Evolutionary conservation across 345 rosid species (phyloP).

Genomic region (Turnera subulata): DNA sequence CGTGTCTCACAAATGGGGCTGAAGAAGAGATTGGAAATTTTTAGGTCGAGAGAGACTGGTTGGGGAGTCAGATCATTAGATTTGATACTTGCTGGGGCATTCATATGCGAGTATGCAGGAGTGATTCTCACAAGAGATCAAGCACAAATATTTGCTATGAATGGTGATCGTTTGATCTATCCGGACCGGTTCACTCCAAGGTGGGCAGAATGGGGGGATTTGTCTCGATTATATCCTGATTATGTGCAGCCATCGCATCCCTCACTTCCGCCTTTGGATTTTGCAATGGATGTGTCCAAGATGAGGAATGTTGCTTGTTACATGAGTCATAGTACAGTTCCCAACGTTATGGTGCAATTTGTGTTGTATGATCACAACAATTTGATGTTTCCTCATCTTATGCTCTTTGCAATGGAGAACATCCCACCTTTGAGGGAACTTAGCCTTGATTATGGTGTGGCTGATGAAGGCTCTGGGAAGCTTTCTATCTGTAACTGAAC

Average conservation of each 20-base stretch:
- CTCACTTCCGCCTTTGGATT: constrained; percentile 76
- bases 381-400: constrained; percentile 82
- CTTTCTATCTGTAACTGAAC: constrained; percentile 67
- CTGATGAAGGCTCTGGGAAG: constrained; percentile 73
- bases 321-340: constrained; percentile 76
- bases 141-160: constrained; percentile 71
- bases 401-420: constrained; percentile 87
- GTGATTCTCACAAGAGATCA: constrained; percentile 85
- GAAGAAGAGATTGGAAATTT: constrained; percentile 69
- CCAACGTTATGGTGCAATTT: constrained; percentile 80
- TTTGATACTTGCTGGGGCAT: constrained; percentile 81
- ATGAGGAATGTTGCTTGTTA: constrained; percentile 95
- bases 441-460: constrained; percentile 90
- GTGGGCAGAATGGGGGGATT: constrained; percentile 89
- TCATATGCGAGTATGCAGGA: constrained; percentile 87
- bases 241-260: constrained; percentile 58
- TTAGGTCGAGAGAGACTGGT: constrained; percentile 83
- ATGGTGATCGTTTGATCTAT: constrained; percentile 71
- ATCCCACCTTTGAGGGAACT: constrained; percentile 89
- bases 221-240: constrained; percentile 57
- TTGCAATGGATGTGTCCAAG: constrained; percentile 89
- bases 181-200: constrained; percentile 63
- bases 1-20: constrained; percentile 75
- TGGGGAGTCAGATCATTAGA: constrained; percentile 95
- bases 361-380: constrained; percentile 85